Evolutionary conservation across 352 stramenopile genomes (phyloP).

Genomic region (Phytophthora pini): DNA sequence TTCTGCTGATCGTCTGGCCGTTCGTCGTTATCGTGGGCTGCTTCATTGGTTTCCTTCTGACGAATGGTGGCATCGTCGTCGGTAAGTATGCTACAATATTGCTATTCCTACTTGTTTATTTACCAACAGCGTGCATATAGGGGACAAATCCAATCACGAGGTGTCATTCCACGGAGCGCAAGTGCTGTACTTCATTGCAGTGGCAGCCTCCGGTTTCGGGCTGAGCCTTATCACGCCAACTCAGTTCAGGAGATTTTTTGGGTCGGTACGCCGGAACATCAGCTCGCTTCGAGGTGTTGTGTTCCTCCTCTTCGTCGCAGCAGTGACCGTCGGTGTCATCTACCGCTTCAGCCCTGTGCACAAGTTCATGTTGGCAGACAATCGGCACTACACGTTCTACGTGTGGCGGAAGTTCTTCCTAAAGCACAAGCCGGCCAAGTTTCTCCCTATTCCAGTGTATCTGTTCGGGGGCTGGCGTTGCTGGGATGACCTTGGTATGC

Average conservation of each 20-base stretch:
- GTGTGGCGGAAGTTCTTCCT: slow-evolving; percentile 90
- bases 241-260: slow-evolving; percentile 44
- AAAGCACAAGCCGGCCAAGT: slow-evolving; percentile 75
- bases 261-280: slow-evolving; percentile 41
- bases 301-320: slow-evolving; percentile 33
- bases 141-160: slow-evolving; percentile 88
- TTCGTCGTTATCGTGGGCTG: slow-evolving; percentile 62
- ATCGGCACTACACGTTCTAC: slow-evolving; percentile 94
- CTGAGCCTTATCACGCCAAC: slow-evolving; percentile 46
- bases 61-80: slow-evolving; percentile 83
- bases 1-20: slow-evolving; percentile 76
- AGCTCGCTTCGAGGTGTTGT: slow-evolving; percentile 41
- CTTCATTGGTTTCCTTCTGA: slow-evolving; percentile 73
- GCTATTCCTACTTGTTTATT: not conserved
- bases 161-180: slow-evolving; percentile 75
- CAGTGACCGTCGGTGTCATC: slow-evolving; percentile 48
- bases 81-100: slow-evolving; percentile 41
- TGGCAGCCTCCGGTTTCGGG: slow-evolving; percentile 67
- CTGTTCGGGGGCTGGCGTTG: slow-evolving; percentile 69
- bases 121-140: slow-evolving; percentile 29
- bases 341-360: slow-evolving; percentile 81
- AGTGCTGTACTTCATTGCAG: slow-evolving; percentile 81
- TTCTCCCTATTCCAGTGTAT: slow-evolving; percentile 65
- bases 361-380: slow-evolving; percentile 93
- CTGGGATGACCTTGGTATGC: slow-evolving; percentile 71